Percentiles rank a stretch among this genome's conserved stretches.
These are phyloP conservation scores for Clonostachys chloroleuca DNA, from an alignment of 2,329 filamentous ascomycete species.

Conservation along the genomic window DNA sequence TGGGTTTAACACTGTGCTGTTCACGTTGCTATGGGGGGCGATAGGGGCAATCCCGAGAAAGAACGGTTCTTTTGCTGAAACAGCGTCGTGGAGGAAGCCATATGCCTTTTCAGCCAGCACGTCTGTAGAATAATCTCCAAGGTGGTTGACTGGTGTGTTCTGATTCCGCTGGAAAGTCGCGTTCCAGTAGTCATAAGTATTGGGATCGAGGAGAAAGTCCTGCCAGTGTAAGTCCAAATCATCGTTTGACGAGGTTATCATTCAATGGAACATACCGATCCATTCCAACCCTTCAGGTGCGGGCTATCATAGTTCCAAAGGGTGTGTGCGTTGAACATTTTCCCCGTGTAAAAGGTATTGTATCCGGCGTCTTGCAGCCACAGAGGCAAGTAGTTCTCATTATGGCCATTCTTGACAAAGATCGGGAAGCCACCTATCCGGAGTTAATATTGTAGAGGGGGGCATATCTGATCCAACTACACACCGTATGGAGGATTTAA, in stretches of 20 bases:
- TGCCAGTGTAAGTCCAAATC: neutral
- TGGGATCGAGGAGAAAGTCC: constrained; percentile 57
- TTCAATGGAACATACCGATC: constrained; percentile 22
- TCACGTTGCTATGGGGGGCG: constrained; percentile 23
- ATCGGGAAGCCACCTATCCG: constrained; percentile 35
- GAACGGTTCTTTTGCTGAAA: constrained; percentile 46
- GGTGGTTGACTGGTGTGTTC: constrained; percentile 44
- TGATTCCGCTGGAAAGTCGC: constrained; percentile 58
- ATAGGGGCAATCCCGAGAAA: constrained; percentile 50
- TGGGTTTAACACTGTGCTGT: constrained; percentile 38
- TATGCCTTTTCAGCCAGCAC: constrained; percentile 44
- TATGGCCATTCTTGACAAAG: constrained; percentile 42
- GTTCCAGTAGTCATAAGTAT: constrained; percentile 66
- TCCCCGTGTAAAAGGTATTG: constrained; percentile 49
- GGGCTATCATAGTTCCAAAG: constrained; percentile 45
- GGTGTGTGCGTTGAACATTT: constrained; percentile 47
- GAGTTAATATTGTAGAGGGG: neutral
- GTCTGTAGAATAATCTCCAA: constrained; percentile 49
- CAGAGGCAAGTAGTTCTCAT: constrained; percentile 41
- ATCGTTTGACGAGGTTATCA: neutral
- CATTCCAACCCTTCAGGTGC: constrained; percentile 49
- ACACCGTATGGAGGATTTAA: constrained; percentile 3
- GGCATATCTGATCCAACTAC: neutral
- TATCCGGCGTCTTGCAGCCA: constrained; percentile 47
- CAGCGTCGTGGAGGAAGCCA: constrained; percentile 46